phyloP scores from a whole-genome alignment of 768 basidiomycete genomes.

The Nidularia pulvinata region DNA sequence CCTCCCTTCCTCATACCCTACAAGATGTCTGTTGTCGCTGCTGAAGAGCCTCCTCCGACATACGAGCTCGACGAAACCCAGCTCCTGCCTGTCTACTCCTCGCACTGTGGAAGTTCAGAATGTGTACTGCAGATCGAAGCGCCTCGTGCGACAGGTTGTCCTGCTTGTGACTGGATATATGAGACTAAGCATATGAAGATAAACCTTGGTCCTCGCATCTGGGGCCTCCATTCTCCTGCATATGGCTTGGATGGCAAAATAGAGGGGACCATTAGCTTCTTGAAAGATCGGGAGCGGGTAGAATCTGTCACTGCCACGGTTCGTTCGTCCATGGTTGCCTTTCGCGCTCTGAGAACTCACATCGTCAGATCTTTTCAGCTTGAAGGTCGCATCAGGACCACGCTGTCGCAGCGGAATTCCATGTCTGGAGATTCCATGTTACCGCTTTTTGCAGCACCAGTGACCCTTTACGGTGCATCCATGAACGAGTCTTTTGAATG shows the following conservation, averaged over 20 bases:
- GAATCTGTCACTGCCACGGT: slow-evolving; percentile 36
- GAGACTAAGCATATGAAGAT: slow-evolving; percentile 35
- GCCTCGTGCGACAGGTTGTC: slow-evolving; percentile 17
- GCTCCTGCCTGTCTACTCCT: slow-evolving; percentile 20
- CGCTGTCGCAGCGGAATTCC: slow-evolving; percentile 23
- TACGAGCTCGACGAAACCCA: slow-evolving; percentile 13
- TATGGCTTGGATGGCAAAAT: slow-evolving; percentile 40
- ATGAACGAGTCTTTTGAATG: slow-evolving; percentile 12
- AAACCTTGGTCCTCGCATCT: slow-evolving; percentile 36
- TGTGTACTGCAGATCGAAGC: slow-evolving; percentile 29
- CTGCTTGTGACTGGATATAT: slow-evolving; percentile 29
- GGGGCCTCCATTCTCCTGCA: slow-evolving; percentile 32
- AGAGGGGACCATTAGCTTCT: slow-evolving; percentile 34
- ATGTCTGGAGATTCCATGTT: slow-evolving; percentile 18
- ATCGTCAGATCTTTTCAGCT: slow-evolving; percentile 24
- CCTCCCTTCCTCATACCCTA: neutral
- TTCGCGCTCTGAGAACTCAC: neutral
- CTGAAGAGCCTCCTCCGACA: slow-evolving; percentile 7
- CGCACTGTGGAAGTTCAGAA: slow-evolving; percentile 22
- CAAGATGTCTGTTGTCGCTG: neutral
- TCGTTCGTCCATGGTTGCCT: slow-evolving; percentile 4
- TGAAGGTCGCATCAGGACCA: slow-evolving; percentile 29
- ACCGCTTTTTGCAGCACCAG: slow-evolving; percentile 20
- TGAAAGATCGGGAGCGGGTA: slow-evolving; percentile 29
- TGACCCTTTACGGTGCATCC: slow-evolving; percentile 20